Base-by-base conservation (phyloP, 2,329 filamentous ascomycete species). In the Aspergillus sp. region DNA sequence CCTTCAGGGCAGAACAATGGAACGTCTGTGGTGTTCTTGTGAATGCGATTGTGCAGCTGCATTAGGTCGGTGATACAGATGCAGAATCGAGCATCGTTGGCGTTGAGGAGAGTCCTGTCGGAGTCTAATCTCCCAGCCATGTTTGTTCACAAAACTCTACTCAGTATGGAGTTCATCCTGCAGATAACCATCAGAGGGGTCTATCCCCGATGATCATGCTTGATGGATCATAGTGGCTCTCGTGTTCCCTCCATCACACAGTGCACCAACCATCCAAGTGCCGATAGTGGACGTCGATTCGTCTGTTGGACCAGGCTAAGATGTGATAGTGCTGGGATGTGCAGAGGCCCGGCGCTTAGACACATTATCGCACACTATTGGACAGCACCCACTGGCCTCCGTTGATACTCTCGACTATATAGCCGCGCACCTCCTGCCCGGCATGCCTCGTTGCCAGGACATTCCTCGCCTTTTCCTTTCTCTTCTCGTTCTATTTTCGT, bases 401-500 rank as follows among this genome's bases (percentile, higher is more conserved):
- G 20, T n/a, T 30, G 24, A 13, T 22, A 20, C 43, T 33, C 26
- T 14, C 47, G 53, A 51, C 53, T 61, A 71, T 71, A 71, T 72
- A 72, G 66, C 63, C 67, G 66, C 68, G 58, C 60, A 57, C 42
- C 41, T 56, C 14, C 43, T 58, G 47, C 55, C 56, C 53, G 33
- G 35, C 50, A 33, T 54, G 52, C 56, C 58, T 55, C 56, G 47
- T 58, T 57, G 59, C 59, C 59, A 63, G 64, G 62, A 56, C 60
- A 57, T 63, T 58, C 69, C 65, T 71, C 68, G 65, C 57, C 62
- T 54, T 54, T 65, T 56, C 58, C 64, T 62, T 59, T 51, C 58
- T 53, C 51, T 57, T 53, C 49, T 52, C 60, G 50, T 65, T 71
- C 64, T 69, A 65, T 73, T 70, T 65, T 67, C 54, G 55, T 66